Base-by-base conservation (phyloP, 2,329 filamentous ascomycete species). In the Phyllachora maydis region DNA sequence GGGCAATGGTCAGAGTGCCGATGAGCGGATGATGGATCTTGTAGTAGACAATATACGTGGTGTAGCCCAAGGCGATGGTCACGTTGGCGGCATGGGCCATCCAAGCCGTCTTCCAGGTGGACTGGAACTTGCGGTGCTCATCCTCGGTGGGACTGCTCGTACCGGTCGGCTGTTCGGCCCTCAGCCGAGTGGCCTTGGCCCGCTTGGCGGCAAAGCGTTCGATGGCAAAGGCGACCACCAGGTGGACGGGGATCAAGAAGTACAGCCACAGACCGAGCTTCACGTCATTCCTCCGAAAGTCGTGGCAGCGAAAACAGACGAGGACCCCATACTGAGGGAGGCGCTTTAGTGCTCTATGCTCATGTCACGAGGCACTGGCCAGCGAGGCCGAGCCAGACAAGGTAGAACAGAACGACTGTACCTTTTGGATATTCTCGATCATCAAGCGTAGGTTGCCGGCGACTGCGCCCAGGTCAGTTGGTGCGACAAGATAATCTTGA, bases 391-490 rank as follows among this genome's bases (percentile, higher is more conserved):
- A n/a, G n/a, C n/a, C n/a, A n/a, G n/a, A n/a, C n/a, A n/a, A n/a
- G n/a, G n/a, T n/a, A n/a, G n/a, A n/a, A 5, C 9, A 11, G 11
- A 4, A 12, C 31, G 22, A 10, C 13, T 21, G 6, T 13, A 79
- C 78, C 62, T 93, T 93, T 56, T 85, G 78, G 35, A 85, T 79
- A 43, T 98, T 98, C 49, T 95, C 88, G 41, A 98, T 82, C 54
- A 95, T 79, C 39, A 98, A 59, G 32, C 88, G 72, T 24, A 98
- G 50, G 43, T 98, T 98, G 38, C 83, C 88, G 23, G 85, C 81
- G 39, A 95, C 79, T 82, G 30, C 8, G 18, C 18, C 11, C 8
- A 22, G 8, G 14, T 24, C 11, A 22, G 19, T 11, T 7, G 11
- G 22, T 24, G 16, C 21, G 26, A 28, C 21, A 18, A 5, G 8